Base-by-base conservation (phyloP, 192 early-diverging fungal species). In the Entomortierella beljakovae region DNA sequence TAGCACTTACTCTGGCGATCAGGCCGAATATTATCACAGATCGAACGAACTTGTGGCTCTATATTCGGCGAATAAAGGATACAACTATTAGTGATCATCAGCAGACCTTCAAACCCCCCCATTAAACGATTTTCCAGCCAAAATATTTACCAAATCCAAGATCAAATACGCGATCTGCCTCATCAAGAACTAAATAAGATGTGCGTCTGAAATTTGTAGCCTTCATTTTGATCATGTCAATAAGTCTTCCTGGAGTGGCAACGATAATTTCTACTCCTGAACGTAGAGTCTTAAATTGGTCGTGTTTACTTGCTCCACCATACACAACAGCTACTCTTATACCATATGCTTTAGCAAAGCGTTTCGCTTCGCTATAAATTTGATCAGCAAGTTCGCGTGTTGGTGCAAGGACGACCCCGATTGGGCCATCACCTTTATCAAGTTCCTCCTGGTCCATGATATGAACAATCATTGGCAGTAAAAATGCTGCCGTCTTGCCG, bases 121-220 rank as follows among this genome's bases (percentile, higher is more conserved):
- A n/a, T n/a, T n/a, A n/a, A n/a, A n/a, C n/a, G n/a, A n/a, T n/a
- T n/a, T 10, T 23, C 18, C 23, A 6, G 10, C 61, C 6, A 90
- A 56, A 55, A 68, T 87, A 28, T 87, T 84, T 64, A 94, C 93
- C 94, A 81, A 98, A 98, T 23, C 95, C 96, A 57, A 93, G 87
- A 70, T 99, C 97, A 76, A 99, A 90, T 91, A 97, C 97, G 31
- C 98, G 90, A 80, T 99, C 98, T 13, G 96, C 97, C 83, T 98
- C 97, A 71, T 99, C 97, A 34, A 98, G 87, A 2, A 98, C 96
- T 54, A 98, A 76, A 62, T 90, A 99, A 25, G 88, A 88, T 0
- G 98, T 93, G 22, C 94, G 83, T 43, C 82, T 80, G 18, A 96
- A 87, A 61, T 92, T 93, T 8, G 92, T 93, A 6, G 94, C 95